Percentiles rank a stretch among this genome's conserved stretches.
These are phyloP conservation scores for Eutypella sp. DNA, from an alignment of 2,329 filamentous ascomycete species.

Conservation along the genomic window DNA sequence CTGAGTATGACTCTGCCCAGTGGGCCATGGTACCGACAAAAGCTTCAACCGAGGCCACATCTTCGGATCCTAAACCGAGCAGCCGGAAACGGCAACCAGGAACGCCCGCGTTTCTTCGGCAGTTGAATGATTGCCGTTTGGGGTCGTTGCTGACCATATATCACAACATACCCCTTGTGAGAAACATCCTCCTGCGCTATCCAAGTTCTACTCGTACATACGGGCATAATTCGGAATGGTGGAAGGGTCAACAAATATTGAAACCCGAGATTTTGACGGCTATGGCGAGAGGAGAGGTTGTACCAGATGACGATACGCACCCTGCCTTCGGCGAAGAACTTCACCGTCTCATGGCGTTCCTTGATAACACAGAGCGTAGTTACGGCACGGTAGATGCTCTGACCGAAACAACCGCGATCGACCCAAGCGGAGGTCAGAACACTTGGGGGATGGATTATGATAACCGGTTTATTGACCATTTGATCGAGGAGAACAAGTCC, in stretches of 20 bases:
- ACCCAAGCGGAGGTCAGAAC: slow-evolving; percentile 13
- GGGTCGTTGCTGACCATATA: slow-evolving; percentile 54
- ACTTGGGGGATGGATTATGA: slow-evolving; percentile 41
- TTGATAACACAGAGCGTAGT: slow-evolving; percentile 55
- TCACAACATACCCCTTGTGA: slow-evolving; percentile 53
- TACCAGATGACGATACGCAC: slow-evolving; percentile 27
- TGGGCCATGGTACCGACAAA: slow-evolving; percentile 54
- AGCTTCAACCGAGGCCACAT: slow-evolving; percentile 20
- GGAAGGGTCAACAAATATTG: slow-evolving; percentile 51
- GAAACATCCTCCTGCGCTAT: slow-evolving; percentile 48
- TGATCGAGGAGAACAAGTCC: slow-evolving; percentile 11
- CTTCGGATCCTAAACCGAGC: slow-evolving; percentile 36
- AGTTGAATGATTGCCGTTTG: slow-evolving; percentile 36
- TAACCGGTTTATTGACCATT: slow-evolving; percentile 32
- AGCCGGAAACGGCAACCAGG: slow-evolving; percentile 37
- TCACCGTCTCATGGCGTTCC: slow-evolving; percentile 58
- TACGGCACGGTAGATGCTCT: slow-evolving; percentile 53
- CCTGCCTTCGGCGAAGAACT: slow-evolving; percentile 48
- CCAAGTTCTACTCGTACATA: slow-evolving; percentile 42
- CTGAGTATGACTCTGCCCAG: slow-evolving; percentile 47
- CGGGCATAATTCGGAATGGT: slow-evolving; percentile 55
- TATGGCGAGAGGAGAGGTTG: slow-evolving; percentile 25
- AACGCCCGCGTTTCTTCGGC: slow-evolving; percentile 48
- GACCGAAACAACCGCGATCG: slow-evolving; percentile 30
- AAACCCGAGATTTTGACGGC: slow-evolving; percentile 31